A percentile compares a stretch with the other conserved stretches of the same genome.
Evolutionary conservation across 371 early-diverging fungal species (phyloP).

Genomic region (Mucor lusitanicus): DNA sequence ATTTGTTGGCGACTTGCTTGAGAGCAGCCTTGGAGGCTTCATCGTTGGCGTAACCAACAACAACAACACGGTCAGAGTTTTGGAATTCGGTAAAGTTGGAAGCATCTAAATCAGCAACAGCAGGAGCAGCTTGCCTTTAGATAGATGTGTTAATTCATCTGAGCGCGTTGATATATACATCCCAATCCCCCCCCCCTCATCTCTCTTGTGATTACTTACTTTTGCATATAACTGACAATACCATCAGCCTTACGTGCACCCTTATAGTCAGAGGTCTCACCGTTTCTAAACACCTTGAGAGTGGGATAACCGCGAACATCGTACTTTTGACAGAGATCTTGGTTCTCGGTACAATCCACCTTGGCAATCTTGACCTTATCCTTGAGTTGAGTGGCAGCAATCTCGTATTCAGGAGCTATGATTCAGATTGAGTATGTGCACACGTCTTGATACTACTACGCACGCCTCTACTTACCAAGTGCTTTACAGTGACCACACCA

Average conservation of each 20-base stretch:
- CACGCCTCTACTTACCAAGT: constrained; percentile 47
- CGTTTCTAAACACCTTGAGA: constrained; percentile 85
- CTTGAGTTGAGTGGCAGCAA: constrained; percentile 84
- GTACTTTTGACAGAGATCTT: constrained; percentile 77
- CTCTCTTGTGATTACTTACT: constrained; percentile 53
- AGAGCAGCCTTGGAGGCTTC: constrained; percentile 63
- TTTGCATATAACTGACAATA: constrained; percentile 90
- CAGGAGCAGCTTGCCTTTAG: constrained; percentile 74
- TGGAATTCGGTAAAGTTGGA: constrained; percentile 75
- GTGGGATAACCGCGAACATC: constrained; percentile 93
- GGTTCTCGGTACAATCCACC: constrained; percentile 94
- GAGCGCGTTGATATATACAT: neutral
- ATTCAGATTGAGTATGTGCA: neutral
- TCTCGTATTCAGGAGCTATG: constrained; percentile 89
- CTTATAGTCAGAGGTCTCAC: constrained; percentile 71
- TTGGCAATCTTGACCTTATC: constrained; percentile 80
- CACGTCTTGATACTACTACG: too few relatives aligned
- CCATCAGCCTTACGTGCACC: constrained; percentile 82
- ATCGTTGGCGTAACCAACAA: constrained; percentile 78
- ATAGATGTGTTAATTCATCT: constrained; percentile 1
- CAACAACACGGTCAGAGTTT: constrained; percentile 81
- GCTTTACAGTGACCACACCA: constrained; percentile 97
- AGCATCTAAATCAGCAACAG: constrained; percentile 66
- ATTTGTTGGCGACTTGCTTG: constrained; percentile 66
- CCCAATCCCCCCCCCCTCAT: too few relatives aligned